These are phyloP conservation scores for Pochonia chlamydosporia DNA, from an alignment of 2,329 filamentous ascomycete species.

Conservation along the genomic window DNA sequence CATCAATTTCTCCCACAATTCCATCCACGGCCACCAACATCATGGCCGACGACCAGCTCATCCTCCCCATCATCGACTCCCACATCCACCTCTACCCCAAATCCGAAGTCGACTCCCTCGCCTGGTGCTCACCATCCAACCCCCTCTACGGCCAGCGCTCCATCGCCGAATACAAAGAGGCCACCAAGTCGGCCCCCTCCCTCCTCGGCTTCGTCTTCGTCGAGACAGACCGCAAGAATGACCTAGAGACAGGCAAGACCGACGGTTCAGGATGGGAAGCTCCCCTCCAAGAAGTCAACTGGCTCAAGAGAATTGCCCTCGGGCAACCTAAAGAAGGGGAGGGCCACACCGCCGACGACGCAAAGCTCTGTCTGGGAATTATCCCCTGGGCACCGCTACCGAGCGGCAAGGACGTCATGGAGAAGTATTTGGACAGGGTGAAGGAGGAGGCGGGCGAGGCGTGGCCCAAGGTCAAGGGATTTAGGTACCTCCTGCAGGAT, in stretches of 20 bases:
- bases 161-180: slow-evolving; percentile 54
- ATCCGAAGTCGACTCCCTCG: slow-evolving; percentile 58
- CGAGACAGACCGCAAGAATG: slow-evolving; percentile 71
- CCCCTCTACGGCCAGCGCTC: slow-evolving; percentile 61
- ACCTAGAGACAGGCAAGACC: slow-evolving; percentile 38
- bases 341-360: slow-evolving; percentile 43
- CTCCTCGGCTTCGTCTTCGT: slow-evolving; percentile 73
- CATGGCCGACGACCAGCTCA: slow-evolving; percentile 32
- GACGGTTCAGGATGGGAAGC: slow-evolving; percentile 56
- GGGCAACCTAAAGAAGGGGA: slow-evolving; percentile 52
- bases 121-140: slow-evolving; percentile 59
- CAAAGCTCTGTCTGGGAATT: slow-evolving; percentile 58
- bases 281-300: slow-evolving; percentile 67
- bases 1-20: neutral
- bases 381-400: slow-evolving; percentile 84
- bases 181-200: slow-evolving; percentile 32
- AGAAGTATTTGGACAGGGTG: slow-evolving; percentile 58
- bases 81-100: slow-evolving; percentile 85
- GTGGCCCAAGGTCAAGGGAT: slow-evolving; percentile 68
- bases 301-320: slow-evolving; percentile 59
- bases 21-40: too few species aligned
- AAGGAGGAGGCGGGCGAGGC: slow-evolving; percentile 55
- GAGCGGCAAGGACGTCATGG: slow-evolving; percentile 53
- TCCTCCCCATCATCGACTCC: slow-evolving; percentile 70
- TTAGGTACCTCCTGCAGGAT: slow-evolving; percentile 78